Conservation (phyloP, 1,284 basidiomycete species). For the Ceratobasidium papillatum region DNA sequence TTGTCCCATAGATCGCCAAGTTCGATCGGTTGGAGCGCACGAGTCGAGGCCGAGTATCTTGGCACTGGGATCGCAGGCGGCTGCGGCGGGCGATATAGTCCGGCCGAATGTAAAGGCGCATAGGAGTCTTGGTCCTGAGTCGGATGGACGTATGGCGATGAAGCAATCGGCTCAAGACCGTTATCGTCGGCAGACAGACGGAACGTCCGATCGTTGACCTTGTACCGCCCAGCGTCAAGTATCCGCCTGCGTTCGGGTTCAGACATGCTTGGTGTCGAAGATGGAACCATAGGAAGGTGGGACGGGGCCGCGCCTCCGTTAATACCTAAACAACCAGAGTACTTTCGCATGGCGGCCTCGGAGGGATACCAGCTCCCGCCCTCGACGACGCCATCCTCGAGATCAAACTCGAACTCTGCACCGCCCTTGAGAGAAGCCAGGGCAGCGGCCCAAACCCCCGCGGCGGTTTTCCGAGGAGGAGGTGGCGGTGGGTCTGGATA, state of each 20-base stretch:
- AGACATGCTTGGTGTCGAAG: background rate
- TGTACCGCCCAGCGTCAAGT: background rate
- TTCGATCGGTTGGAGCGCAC: background rate
- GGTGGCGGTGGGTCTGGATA: slow-evolving; percentile 13
- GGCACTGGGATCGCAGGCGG: background rate
- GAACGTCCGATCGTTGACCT: background rate
- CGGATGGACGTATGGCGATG: background rate
- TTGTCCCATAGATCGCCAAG: background rate
- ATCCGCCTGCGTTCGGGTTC: background rate
- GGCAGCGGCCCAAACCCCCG: slow-evolving; percentile 5
- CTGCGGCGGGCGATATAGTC: background rate
- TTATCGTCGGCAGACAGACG: slow-evolving; percentile 12
- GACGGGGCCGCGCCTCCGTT: background rate
- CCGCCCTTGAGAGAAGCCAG: slow-evolving; percentile 16
- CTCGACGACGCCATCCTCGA: slow-evolving; percentile 19
- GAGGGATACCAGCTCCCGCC: slow-evolving; percentile 21
- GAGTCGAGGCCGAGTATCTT: background rate
- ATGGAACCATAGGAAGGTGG: background rate
- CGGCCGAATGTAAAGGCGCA: background rate
- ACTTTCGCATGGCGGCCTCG: background rate
- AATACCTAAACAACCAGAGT: background rate
- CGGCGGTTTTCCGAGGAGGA: slow-evolving; percentile 1
- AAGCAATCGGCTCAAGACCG: background rate
- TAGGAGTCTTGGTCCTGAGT: background rate
- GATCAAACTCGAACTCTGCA: slow-evolving; percentile 7